These are phyloP conservation scores for Phyllosticta citrichinensis DNA, from an alignment of 2,329 filamentous ascomycete genomes.

Conservation along the genomic window DNA sequence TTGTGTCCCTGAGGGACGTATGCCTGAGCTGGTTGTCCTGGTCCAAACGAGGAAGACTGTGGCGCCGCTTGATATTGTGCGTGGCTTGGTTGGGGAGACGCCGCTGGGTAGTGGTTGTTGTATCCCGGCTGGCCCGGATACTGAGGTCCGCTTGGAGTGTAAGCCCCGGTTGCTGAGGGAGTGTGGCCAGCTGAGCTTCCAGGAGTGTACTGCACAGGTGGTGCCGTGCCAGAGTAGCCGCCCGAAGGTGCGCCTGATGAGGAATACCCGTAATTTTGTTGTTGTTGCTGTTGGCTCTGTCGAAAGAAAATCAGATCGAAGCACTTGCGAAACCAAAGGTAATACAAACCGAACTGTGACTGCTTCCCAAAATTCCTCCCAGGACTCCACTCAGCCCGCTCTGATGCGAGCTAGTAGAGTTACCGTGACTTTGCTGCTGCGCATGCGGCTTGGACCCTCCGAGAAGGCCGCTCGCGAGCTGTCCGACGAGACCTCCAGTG, in stretches of 20 bases:
- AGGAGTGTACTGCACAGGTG: slow-evolving; percentile 46
- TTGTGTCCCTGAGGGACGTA: not conserved
- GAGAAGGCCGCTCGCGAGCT: slow-evolving; percentile 42
- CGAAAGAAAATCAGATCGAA: not conserved
- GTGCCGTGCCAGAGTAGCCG: slow-evolving; percentile 53
- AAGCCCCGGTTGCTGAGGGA: not conserved
- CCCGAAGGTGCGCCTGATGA: slow-evolving; percentile 40
- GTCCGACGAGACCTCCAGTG: slow-evolving; percentile 36
- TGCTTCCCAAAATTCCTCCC: slow-evolving; percentile 26
- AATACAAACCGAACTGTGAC: slow-evolving; percentile 21
- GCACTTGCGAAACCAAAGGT: not conserved
- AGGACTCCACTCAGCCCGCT: slow-evolving; percentile 21
- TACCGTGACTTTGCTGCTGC: slow-evolving; percentile 27
- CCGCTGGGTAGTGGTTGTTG: slow-evolving; percentile 15
- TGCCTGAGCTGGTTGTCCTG: not conserved
- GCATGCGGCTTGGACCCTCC: slow-evolving; percentile 25
- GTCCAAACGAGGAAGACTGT: slow-evolving; percentile 4
- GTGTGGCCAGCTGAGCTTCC: slow-evolving; percentile 5
- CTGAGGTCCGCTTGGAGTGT: not conserved
- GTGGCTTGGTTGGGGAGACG: not conserved
- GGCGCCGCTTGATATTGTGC: not conserved
- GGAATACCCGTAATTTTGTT: slow-evolving; percentile 51
- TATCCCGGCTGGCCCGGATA: slow-evolving; percentile 8
- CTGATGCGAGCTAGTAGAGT: slow-evolving; percentile 11
- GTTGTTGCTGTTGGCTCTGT: slow-evolving; percentile 1